These are phyloP conservation scores for Populus pruinosa DNA, from an alignment of 345 rosid species.

Conservation along the genomic window DNA sequence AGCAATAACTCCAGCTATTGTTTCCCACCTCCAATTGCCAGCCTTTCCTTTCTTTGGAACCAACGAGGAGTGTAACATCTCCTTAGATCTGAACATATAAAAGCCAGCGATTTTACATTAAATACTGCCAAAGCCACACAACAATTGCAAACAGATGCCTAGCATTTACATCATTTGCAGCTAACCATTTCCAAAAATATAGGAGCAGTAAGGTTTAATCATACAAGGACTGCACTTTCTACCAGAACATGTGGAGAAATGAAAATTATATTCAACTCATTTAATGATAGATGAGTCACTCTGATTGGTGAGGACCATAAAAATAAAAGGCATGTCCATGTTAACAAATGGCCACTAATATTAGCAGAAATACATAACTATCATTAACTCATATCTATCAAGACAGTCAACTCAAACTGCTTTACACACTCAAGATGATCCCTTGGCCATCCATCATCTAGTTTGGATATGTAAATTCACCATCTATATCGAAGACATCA, in stretches of 20 bases:
- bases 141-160: neutral
- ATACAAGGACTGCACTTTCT: neutral
- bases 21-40: slow-evolving; percentile 50
- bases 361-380: neutral
- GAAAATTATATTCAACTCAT: neutral
- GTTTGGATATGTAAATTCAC: neutral
- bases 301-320: neutral
- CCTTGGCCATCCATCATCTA: neutral
- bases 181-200: neutral
- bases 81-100: slow-evolving; percentile 34
- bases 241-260: neutral
- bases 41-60: slow-evolving; percentile 25
- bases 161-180: neutral
- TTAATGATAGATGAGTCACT: neutral
- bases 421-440: neutral
- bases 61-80: slow-evolving; percentile 39
- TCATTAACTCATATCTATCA: neutral
- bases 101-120: neutral
- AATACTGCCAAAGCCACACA: neutral
- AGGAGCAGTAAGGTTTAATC: neutral
- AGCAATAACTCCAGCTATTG: slow-evolving; percentile 48
- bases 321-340: neutral
- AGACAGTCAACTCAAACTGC: neutral
- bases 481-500: neutral
- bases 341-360: neutral